Evolutionary conservation across 2,329 filamentous ascomycete species (phyloP).

Genomic region (Xenosphaeropsis pyriputrescens): DNA sequence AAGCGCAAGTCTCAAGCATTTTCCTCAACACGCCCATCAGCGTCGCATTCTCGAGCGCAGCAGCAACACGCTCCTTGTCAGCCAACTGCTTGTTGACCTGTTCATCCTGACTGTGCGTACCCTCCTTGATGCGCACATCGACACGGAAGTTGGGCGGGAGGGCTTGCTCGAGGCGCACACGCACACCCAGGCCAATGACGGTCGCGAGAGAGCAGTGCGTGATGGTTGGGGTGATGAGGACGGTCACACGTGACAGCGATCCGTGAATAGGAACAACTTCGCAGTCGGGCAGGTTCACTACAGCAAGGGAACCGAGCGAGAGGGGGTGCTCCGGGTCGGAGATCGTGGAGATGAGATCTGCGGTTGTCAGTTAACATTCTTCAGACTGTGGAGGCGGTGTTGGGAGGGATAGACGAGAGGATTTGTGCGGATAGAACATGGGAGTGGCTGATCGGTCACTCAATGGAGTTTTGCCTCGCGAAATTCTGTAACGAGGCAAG

Average conservation of each 20-base stretch:
- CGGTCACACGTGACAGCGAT: constrained; percentile 58
- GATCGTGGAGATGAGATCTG: constrained; percentile 88
- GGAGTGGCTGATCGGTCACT: too few relatives aligned
- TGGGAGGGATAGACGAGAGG: constrained; percentile 1
- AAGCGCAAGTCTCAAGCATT: constrained; percentile 76
- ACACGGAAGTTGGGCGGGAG: constrained; percentile 84
- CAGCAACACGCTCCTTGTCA: constrained; percentile 93
- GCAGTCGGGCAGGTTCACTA: constrained; percentile 80
- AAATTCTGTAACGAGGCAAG: too few relatives aligned
- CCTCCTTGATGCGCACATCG: constrained; percentile 88
- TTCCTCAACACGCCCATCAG: constrained; percentile 79
- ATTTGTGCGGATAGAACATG: not conserved
- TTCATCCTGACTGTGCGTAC: constrained; percentile 87
- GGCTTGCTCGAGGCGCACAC: constrained; percentile 80
- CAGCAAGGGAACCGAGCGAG: constrained; percentile 81
- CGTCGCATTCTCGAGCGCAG: constrained; percentile 85
- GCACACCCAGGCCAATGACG: constrained; percentile 85
- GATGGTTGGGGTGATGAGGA: constrained; percentile 90
- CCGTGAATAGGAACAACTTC: constrained; percentile 36
- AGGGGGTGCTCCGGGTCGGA: constrained; percentile 94
- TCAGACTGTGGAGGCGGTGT: too few relatives aligned
- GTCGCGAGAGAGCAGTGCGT: constrained; percentile 95
- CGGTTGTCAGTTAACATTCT: constrained; percentile 19
- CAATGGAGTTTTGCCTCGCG: too few relatives aligned
- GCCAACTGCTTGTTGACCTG: constrained; percentile 94